Evolutionary conservation across 179 eudicot species (phyloP).

Genomic region (Monotropa hypopitys): DNA sequence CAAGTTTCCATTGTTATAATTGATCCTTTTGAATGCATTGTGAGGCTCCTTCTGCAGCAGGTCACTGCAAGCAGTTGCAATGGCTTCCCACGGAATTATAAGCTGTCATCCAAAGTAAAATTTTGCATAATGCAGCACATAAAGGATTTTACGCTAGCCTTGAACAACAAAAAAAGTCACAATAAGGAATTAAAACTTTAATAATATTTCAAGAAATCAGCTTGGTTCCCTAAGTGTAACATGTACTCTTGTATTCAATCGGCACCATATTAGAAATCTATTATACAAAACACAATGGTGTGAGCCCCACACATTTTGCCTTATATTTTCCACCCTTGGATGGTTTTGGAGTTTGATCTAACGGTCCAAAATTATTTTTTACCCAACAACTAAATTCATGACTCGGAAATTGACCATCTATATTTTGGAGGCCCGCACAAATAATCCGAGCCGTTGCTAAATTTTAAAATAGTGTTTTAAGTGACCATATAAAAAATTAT

Average conservation of each 20-base stretch:
- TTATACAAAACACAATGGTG: too few relatives aligned
- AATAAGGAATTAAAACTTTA: neutral
- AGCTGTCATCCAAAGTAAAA: constrained; percentile 39
- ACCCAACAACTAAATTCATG: too few relatives aligned
- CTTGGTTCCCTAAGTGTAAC: neutral
- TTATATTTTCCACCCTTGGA: too few relatives aligned
- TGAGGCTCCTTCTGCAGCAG: constrained; percentile 30
- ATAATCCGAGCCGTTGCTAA: too few relatives aligned
- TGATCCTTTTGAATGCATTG: constrained; percentile 14
- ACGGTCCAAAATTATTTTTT: too few relatives aligned
- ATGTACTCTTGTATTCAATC: neutral
- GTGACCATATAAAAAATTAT: too few relatives aligned
- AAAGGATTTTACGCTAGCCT: neutral
- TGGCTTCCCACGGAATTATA: constrained; percentile 86
- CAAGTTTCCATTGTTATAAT: constrained; percentile 12
- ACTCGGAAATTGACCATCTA: too few relatives aligned
- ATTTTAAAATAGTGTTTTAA: too few relatives aligned
- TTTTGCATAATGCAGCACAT: constrained; percentile 2
- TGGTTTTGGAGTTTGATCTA: too few relatives aligned
- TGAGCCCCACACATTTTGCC: too few relatives aligned
- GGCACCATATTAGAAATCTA: neutral
- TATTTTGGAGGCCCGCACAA: too few relatives aligned
- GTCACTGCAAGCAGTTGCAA: constrained; percentile 54
- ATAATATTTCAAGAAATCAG: neutral
- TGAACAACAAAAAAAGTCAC: neutral